Evolutionary conservation across 2,329 filamentous ascomycete species (phyloP), one percentile per base, ranked within the genome.

Genomic region (Penicillium hesseltinei): DNA sequence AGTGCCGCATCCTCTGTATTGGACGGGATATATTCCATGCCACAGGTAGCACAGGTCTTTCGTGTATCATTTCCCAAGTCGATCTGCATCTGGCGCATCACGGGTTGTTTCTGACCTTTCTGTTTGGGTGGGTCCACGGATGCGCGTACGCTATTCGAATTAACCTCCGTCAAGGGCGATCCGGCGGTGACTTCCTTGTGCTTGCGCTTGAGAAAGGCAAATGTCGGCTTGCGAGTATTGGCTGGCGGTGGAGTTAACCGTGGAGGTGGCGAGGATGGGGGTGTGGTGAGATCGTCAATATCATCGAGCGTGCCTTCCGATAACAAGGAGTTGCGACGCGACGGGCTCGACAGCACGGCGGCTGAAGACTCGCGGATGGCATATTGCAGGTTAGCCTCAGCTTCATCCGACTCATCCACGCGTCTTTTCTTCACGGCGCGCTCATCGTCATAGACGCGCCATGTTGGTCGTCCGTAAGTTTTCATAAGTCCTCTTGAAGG

Each of bases 1-100:
- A 88, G 67, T 7, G 80, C 80, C n/a, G 78, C 76, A 64, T 89
- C 86, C 65, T 87, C 84, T 7, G 77, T 72, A 49, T 82, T 82
- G 0, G 85, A 87, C 4, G 84, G 82, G 35, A 85, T 80, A 63
- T 88, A 89, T 52, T 86, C 83, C 86, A 89, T 89, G 1, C 84
- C 83, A 64, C 86, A 89, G 3, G 75, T 77, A 38, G 77, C 75
- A 71, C 86, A 89, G 11, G 80, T 83, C 62, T 82, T 82, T 46
- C 82, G 79, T 39, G 81, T 73, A 42, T 82, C 79, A 39, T 78
- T 75, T 2, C 83, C 84, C 13, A 87, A 75, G 63, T 85, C 83
- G 58, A 88, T 79, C 63, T 85, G 82, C 77, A 84, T 84, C 67
- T 88, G 85, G 49, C 81, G 81, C 57, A 86, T 65, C 8, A 68